Base-by-base conservation (phyloP, 177 flowering plant genomes). In the Vitis hybrid region DNA sequence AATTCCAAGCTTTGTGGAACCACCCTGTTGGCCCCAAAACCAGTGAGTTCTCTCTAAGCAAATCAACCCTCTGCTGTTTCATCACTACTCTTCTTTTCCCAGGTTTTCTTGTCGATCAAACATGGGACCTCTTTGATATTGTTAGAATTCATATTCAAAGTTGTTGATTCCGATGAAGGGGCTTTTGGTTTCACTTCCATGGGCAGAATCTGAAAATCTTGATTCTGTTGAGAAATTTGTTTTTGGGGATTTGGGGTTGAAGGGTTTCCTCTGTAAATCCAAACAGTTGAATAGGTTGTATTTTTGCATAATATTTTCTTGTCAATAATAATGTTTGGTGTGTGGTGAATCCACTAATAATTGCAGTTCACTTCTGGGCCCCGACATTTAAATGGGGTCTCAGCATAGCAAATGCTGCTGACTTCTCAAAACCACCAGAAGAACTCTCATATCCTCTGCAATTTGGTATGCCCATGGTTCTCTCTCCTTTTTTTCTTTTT, bases 341-440 rank as follows among this genome's bases (percentile, higher is more conserved):
- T 30, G 32, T 30, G 32, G 32, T 17, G 15, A 48, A 49, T 49
- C 56, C 3, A 12, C 11, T 56, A 17, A 5, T 72, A 12, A 61
- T 67, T 80, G 72, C 90, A 91, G 94, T 92, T 83, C 92, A 87
- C 78, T 92, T 90, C 76, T 92, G 97, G 97, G 97, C 93, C 2
- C 95, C 97, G 56, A 89, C 95, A 52, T 90, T 89, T 71, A 92
- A 92, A 80, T 88, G 97, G 97, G 93, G 89, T 32, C 80, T 92
- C 71, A 88, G 83, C 82, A 85, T 90, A 51, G 95, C 97, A 9
- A 92, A 92, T 69, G 34, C 89, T 75, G 87, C 87, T 8, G 97
- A 92, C 77, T 87, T 86, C 63, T 57, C 90, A 15, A 90, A 88
- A 71, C 90, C 97, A 60, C 91, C 97, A 2, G 97, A 90, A 62